Conservation (phyloP, 805 yeast species). For the Komagataella pastoris region DNA sequence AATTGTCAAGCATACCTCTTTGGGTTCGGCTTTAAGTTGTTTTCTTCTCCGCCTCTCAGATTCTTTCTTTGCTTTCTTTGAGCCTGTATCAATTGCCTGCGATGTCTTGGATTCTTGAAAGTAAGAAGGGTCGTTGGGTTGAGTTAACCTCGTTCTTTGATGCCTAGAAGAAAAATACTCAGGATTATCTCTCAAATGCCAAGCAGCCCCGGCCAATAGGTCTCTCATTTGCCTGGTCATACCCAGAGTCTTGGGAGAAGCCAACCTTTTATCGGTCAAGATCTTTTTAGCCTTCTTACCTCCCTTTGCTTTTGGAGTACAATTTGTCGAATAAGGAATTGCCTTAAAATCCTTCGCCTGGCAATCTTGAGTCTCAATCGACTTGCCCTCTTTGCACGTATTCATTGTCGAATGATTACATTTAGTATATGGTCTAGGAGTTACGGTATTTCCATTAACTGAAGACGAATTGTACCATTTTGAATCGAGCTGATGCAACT, state of each 20-base stretch:
- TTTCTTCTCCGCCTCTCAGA: background rate
- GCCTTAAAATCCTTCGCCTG: background rate
- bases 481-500: background rate
- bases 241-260: background rate
- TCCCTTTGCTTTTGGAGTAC: background rate
- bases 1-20: background rate
- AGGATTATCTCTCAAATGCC: background rate
- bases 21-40: background rate
- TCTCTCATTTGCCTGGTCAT: background rate
- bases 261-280: background rate
- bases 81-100: background rate
- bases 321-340: background rate
- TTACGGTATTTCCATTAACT: background rate
- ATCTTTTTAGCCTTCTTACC: background rate
- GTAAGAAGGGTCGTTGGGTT: background rate
- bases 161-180: background rate
- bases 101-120: background rate
- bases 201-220: background rate
- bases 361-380: background rate
- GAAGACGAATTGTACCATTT: background rate
- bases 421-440: background rate
- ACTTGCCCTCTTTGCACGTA: background rate
- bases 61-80: background rate
- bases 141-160: background rate
- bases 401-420: background rate